Percentiles rank a stretch among this genome's conserved stretches.
These are phyloP conservation scores for Trifolium repens DNA, from an alignment of 306 rosid genomes.

Conservation along the genomic window DNA sequence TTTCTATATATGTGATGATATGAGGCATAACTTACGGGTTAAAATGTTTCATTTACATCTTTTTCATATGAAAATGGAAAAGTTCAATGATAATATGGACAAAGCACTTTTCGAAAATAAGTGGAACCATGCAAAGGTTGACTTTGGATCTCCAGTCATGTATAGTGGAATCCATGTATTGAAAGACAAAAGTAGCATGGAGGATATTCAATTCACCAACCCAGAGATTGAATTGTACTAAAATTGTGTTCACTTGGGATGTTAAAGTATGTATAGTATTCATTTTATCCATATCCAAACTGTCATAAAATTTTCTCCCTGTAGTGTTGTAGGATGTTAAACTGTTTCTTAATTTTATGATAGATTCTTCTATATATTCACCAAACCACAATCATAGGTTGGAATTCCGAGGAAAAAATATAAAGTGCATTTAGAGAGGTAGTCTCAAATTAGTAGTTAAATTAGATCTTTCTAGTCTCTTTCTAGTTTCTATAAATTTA, in stretches of 20 bases:
- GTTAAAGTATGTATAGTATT: too few species aligned
- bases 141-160: neutral
- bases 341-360: neutral
- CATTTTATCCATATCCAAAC: neutral
- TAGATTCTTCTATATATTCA: neutral
- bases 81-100: neutral
- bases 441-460: too few species aligned
- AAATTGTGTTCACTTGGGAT: too few species aligned
- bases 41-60: neutral
- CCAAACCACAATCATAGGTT: neutral
- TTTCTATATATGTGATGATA: neutral
- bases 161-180: neutral
- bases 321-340: neutral
- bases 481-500: too few species aligned
- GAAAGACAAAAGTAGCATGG: neutral
- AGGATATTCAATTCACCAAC: neutral
- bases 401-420: neutral
- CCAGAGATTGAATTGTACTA: neutral
- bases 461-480: too few species aligned
- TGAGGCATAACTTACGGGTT: accelerated
- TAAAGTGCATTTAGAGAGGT: too few species aligned
- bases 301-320: neutral
- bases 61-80: neutral
- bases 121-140: neutral
- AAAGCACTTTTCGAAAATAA: neutral